Evolutionary conservation across 805 yeast species (phyloP).

Genomic region (Pichia thaimueangensis): DNA sequence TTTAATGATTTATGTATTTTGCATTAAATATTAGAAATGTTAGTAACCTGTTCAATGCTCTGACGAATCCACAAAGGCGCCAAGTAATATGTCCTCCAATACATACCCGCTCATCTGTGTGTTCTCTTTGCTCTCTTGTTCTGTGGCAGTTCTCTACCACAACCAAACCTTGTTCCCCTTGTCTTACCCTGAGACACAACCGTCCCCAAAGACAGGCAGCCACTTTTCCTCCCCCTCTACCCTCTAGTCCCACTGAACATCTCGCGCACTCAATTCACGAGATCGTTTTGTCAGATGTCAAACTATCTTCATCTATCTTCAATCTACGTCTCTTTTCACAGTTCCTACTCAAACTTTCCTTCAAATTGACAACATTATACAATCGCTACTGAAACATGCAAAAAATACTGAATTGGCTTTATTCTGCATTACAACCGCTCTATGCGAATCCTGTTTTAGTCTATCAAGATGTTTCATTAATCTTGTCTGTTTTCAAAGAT

Average conservation of each 20-base stretch:
- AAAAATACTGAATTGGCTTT: constrained; percentile 42
- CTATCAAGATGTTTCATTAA: constrained; percentile 56
- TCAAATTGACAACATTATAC: no score
- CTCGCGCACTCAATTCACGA: no score
- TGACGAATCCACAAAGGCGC: no score
- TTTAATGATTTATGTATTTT: no score
- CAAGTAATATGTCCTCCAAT: neutral
- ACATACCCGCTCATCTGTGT: constrained; percentile 11
- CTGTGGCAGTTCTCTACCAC: neutral
- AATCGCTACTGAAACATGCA: no score
- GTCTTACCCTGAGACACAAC: neutral
- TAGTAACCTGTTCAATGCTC: neutral
- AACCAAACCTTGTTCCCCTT: neutral
- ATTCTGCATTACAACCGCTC: constrained; percentile 34
- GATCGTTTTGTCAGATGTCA: no score
- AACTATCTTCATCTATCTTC: no score
- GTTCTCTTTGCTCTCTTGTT: neutral
- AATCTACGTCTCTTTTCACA: no score
- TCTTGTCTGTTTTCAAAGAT: constrained; percentile 44
- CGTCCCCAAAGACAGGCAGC: neutral
- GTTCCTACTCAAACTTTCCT: no score
- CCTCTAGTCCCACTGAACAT: no score
- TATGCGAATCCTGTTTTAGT: constrained; percentile 52
- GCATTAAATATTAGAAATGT: no score
- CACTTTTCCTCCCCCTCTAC: no score